Evolutionary conservation across 768 basidiomycete species (phyloP), one percentile per base, ranked within the genome.

Genomic region (Gelatoporia subvermispora): DNA sequence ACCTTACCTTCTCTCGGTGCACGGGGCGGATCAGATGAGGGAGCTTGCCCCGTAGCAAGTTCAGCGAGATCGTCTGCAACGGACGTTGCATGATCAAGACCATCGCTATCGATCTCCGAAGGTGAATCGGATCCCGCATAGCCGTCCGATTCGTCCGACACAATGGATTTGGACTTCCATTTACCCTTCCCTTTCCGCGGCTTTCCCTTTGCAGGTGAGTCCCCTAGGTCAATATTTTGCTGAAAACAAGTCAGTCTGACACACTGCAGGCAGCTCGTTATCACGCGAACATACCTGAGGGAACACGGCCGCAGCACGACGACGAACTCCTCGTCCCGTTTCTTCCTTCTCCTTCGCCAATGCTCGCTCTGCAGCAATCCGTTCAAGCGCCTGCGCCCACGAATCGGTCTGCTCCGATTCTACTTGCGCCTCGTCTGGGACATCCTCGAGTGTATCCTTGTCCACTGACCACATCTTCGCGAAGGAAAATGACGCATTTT

Each of bases 381-480:
- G 71, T 47, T 73, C 66, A 39, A 93, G 66, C 9, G 88, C 80
- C 45, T 79, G 76, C 10, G 84, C 77, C 93, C 91, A 94, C n/a
- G 90, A 89, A 63, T 91, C 85, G 24, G 70, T 74, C 47, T 82
- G 74, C 40, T 80, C 82, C 0, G 50, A 47, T 15, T 62, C 53
- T 4, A 68, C 70, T 2, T 62, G 62, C 3, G 72, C 58, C 5
- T 69, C 72, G 40, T 86, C 86, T 28, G 68, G 73, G 18, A 90
- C 61, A 15, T 88, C 86, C 60, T 85, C 86, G 41, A 89, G 65
- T 2, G 70, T 59, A 46, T 85, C 85, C 60, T 86, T 85, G 51
- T 86, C 82, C 20, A 86, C 82, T 1, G 85, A 80, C 94, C 94
- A 97, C 37, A 97, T 77, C 64, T 94, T 93, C 10, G 94, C 93